Percentiles rank a stretch among this genome's conserved stretches.
These are phyloP conservation scores for Xeromyces bisporus DNA, from an alignment of 495 filamentous ascomycete species.

Conservation along the genomic window DNA sequence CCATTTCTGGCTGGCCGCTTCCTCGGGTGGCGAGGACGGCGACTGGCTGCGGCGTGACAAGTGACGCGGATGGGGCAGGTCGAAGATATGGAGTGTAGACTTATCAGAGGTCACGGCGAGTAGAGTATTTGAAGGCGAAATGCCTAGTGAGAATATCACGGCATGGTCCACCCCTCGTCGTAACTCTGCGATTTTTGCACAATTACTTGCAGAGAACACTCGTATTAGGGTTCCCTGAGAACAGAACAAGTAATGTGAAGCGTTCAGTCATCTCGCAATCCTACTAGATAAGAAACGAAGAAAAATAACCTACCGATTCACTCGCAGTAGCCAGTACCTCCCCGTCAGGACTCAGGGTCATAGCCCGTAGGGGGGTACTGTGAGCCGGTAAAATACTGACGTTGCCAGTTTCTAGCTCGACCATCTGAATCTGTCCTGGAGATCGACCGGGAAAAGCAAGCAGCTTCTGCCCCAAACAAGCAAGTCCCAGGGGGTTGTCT, in stretches of 20 bases:
- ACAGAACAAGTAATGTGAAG: too few species aligned
- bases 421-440: slow-evolving; percentile 78
- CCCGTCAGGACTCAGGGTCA: slow-evolving; percentile 65
- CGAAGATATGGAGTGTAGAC: slow-evolving; percentile 84
- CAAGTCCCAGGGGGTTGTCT: slow-evolving; percentile 72
- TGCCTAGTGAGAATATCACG: slow-evolving; percentile 68
- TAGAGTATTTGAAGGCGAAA: slow-evolving; percentile 60
- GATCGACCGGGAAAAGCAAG: slow-evolving; percentile 74
- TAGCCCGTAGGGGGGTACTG: slow-evolving; percentile 56
- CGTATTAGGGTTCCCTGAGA: slow-evolving; percentile 71
- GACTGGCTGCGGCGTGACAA: slow-evolving; percentile 17
- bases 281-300: too few species aligned
- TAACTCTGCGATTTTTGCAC: slow-evolving; percentile 63
- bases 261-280: too few species aligned
- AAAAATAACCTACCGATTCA: slow-evolving; percentile 54
- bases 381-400: slow-evolving; percentile 94
- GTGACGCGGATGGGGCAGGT: slow-evolving; percentile 36
- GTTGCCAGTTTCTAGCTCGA: slow-evolving; percentile 63
- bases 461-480: slow-evolving; percentile 52
- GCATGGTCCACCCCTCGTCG: slow-evolving; percentile 81
- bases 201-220: slow-evolving; percentile 60
- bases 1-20: slow-evolving; percentile 51
- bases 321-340: slow-evolving; percentile 80
- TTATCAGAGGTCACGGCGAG: slow-evolving; percentile 96
- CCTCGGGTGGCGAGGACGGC: slow-evolving; percentile 22